Conservation (phyloP, 2,329 filamentous ascomycete genomes). For the Monascus ruber region DNA sequence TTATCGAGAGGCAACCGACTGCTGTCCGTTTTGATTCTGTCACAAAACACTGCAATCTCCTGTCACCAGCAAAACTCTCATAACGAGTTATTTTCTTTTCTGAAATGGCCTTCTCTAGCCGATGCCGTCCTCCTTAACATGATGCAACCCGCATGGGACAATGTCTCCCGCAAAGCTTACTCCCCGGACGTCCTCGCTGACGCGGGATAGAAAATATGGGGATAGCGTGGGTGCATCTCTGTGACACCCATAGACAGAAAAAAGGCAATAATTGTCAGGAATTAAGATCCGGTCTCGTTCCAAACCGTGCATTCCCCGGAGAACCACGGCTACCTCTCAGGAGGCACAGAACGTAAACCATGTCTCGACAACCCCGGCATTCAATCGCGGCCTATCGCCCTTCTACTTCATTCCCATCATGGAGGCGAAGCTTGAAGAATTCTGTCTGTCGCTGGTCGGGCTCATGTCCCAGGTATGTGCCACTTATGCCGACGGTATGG, state of each 20-base stretch:
- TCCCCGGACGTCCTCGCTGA: background rate
- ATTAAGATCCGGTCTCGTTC: background rate
- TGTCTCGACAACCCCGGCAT: background rate
- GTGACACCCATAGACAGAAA: too few species aligned
- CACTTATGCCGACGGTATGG: background rate
- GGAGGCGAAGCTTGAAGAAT: background rate
- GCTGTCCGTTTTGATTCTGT: too few species aligned
- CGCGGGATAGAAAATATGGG: background rate
- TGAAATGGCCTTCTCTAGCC: too few species aligned
- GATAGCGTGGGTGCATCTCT: background rate
- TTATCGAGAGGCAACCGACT: too few species aligned
- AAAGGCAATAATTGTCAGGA: too few species aligned
- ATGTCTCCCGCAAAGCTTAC: too few species aligned
- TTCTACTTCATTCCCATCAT: background rate
- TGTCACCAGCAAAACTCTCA: too few species aligned
- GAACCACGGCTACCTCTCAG: background rate
- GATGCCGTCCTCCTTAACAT: too few species aligned
- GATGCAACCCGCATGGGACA: too few species aligned
- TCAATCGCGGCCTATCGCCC: background rate
- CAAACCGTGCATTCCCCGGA: background rate
- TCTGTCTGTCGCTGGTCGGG: too few species aligned
- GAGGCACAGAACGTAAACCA: background rate
- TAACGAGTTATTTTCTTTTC: too few species aligned
- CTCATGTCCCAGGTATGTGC: background rate
- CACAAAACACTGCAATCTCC: too few species aligned